Evolutionary conservation across 2,329 filamentous ascomycete genomes (phyloP).

Genomic region (Acrocalymma vagum): DNA sequence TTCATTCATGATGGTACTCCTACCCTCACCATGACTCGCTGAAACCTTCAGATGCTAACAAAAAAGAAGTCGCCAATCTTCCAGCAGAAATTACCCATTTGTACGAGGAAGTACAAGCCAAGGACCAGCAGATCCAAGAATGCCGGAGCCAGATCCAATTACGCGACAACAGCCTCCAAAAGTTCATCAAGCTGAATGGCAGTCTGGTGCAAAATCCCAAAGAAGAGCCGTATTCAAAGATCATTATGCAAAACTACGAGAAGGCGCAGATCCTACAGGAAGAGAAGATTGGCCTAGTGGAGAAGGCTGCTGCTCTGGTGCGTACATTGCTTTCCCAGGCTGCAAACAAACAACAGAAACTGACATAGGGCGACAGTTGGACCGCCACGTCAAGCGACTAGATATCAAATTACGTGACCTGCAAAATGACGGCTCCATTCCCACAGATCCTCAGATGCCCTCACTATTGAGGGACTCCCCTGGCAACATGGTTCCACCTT

Average conservation of each 20-base stretch:
- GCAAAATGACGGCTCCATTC: conserved; percentile 66
- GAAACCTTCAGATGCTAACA: conserved; percentile 27
- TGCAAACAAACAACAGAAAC: too few relatives aligned
- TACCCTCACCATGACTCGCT: conserved; percentile 1
- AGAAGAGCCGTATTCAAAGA: conserved; percentile 72
- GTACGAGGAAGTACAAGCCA: conserved; percentile 83
- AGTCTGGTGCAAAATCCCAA: conserved; percentile 78
- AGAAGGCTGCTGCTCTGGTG: conserved; percentile 72
- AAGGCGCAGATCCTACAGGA: conserved; percentile 75
- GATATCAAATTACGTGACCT: conserved; percentile 69
- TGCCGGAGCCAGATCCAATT: conserved; percentile 74
- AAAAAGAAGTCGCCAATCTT: conserved; percentile 71
- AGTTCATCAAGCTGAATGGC: conserved; percentile 80
- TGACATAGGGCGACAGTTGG: conserved; percentile 51
- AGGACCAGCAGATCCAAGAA: conserved; percentile 76
- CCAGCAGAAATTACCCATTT: conserved; percentile 85
- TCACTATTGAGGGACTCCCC: conserved; percentile 62
- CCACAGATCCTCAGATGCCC: conserved; percentile 66
- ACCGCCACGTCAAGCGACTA: conserved; percentile 69
- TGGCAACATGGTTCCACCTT: conserved; percentile 58
- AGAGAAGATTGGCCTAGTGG: conserved; percentile 76
- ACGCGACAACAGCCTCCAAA: conserved; percentile 78
- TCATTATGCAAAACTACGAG: conserved; percentile 73
- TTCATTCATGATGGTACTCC: conserved; percentile 73
- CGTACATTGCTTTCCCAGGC: conserved; percentile 12